Percentiles rank a stretch among this genome's conserved stretches.
phyloP scores from a whole-genome alignment of 2,329 filamentous ascomycete genomes.

The Coniochaeta sp. region DNA sequence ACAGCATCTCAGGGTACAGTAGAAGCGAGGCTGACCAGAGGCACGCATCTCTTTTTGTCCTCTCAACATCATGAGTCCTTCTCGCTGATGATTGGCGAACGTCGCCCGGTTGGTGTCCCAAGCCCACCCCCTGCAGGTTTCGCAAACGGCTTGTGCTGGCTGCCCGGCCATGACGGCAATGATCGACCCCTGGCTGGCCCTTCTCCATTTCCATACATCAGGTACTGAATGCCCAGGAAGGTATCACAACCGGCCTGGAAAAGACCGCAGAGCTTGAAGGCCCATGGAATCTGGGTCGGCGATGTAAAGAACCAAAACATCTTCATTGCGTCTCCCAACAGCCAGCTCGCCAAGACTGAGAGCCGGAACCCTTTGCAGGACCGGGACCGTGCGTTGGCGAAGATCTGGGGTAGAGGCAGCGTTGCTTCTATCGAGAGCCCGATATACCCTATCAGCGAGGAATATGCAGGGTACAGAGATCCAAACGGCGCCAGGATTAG shows the following conservation, averaged over 20 bases:
- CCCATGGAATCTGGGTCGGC: constrained; percentile 61
- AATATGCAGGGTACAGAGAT: constrained; percentile 57
- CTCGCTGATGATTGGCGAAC: neutral
- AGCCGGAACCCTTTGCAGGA: constrained; percentile 74
- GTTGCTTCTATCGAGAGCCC: constrained; percentile 73
- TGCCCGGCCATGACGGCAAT: neutral
- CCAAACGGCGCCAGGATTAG: constrained; percentile 55
- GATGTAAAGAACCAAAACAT: constrained; percentile 80
- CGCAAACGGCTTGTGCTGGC: neutral
- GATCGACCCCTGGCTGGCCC: constrained; percentile 23
- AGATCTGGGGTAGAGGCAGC: constrained; percentile 73
- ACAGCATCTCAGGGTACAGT: neutral
- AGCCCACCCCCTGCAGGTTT: neutral
- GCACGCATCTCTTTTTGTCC: neutral
- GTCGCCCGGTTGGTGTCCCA: constrained; percentile 17
- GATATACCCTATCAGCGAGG: constrained; percentile 61
- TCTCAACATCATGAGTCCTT: neutral
- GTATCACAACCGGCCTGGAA: constrained; percentile 74
- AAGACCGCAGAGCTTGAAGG: constrained; percentile 75
- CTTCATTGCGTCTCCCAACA: constrained; percentile 78
- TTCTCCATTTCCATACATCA: constrained; percentile 55
- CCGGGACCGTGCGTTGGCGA: constrained; percentile 59
- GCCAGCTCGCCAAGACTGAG: constrained; percentile 70
- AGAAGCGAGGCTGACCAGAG: neutral
- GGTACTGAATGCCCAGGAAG: constrained; percentile 68